Evolutionary conservation across 768 basidiomycete species (phyloP), one percentile per base, ranked within the genome.

Genomic region (Leccinellum rugosiceps): DNA sequence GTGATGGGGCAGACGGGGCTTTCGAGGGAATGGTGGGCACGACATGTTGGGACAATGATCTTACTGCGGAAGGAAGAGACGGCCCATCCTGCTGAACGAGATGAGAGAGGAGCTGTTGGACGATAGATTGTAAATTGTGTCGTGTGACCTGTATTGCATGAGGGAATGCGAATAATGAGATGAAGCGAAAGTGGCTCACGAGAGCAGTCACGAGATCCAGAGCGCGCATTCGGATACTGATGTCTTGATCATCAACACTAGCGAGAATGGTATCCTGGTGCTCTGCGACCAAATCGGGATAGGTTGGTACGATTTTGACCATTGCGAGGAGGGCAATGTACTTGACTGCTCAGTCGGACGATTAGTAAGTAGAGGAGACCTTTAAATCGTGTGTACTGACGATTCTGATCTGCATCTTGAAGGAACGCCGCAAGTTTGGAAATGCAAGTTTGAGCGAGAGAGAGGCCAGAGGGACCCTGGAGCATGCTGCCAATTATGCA

Each of bases 401-500:
- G 73, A 67, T 99, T 99, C 74, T 98, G 97, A 73, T 99, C 97
- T 46, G 86, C 74, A 72, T 98, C 95, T 69, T 94, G 81, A 49
- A 98, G 81, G 72, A 98, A 99, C 30, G 84, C 83, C 21, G 94
- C 91, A 35, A 99, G 79, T 72, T 99, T 99, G 28, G 93, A 90
- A 35, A 96, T 92, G 65, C 97, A 99, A 11, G 87, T 84, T 57
- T 80, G 80, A 6, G 97, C 97, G 47, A 99, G 77, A 3, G 86
- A 77, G 68, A 88, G 81, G 11, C 92, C 93, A 30, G 87, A 83
- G 21, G 83, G 56, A 4, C 87, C 89, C 63, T 88, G 87, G 10
- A 98, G 80, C 92, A 99, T 98, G 7, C 92, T 94, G 9, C 97
- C 96, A 11, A 93, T 93, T 63, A 99, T 98, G 65, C 94, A 98